phyloP scores from a whole-genome alignment of 2,329 filamentous ascomycete species.

The Penicillium sp. region DNA sequence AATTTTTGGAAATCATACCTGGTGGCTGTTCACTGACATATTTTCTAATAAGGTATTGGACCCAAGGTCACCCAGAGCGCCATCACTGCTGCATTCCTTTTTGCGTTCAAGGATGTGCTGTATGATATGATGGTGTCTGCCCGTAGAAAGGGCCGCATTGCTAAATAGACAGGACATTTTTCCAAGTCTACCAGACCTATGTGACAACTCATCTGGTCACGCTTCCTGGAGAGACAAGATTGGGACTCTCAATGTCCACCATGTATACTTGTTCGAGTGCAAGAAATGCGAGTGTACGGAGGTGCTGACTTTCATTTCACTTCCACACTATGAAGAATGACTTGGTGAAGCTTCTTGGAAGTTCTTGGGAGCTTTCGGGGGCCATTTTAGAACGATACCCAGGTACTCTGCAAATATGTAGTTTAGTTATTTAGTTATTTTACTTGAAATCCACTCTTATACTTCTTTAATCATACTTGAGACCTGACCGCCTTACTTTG shows the following conservation, averaged over 20 bases:
- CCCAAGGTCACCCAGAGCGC: constrained; percentile 98
- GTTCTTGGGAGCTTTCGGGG: not conserved
- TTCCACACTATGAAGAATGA: not conserved
- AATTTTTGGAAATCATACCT: not conserved
- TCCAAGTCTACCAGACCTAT: not conserved
- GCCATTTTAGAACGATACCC: not conserved
- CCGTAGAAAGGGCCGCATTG: constrained; percentile 32
- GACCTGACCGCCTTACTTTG: not conserved
- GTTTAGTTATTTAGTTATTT: not conserved
- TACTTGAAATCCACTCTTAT: not conserved
- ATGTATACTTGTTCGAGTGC: not conserved
- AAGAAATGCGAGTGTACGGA: not conserved
- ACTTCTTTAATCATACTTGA: not conserved
- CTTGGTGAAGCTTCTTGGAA: not conserved
- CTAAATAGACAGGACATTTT: constrained; percentile 27
- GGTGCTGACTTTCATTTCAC: not conserved
- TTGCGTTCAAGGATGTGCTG: constrained; percentile 95
- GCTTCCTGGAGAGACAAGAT: not conserved
- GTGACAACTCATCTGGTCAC: not conserved
- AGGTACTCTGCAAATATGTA: constrained; percentile 1
- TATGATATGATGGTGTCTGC: constrained; percentile 61
- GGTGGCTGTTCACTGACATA: not conserved
- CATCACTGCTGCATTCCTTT: constrained; percentile 90
- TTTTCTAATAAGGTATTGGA: constrained; percentile 67
- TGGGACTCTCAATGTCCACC: not conserved